Conservation (phyloP, 352 stramenopile genomes). For the Pythium dissimile region DNA sequence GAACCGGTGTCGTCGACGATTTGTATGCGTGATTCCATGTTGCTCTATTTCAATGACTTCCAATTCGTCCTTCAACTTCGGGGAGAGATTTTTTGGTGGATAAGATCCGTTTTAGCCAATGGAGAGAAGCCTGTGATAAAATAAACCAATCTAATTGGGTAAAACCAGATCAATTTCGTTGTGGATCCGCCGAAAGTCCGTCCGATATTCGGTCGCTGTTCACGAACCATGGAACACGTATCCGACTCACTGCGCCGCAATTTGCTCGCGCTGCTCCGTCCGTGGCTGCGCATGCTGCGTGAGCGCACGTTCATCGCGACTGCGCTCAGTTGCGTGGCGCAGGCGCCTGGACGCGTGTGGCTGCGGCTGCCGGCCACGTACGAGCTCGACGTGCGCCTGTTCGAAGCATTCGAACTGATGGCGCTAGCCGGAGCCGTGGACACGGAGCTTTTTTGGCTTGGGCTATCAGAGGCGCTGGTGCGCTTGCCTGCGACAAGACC, state of each 20-base stretch:
- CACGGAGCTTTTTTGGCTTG: background rate
- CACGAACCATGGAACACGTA: background rate
- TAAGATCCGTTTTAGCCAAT: too few relatives aligned
- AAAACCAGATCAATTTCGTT: background rate
- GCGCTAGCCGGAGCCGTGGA: conserved; percentile 4
- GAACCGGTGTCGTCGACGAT: too few relatives aligned
- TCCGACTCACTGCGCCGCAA: background rate
- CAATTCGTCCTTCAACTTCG: too few relatives aligned
- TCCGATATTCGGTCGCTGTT: background rate
- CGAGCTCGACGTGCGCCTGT: conserved; percentile 4
- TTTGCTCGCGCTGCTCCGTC: conserved; percentile 1
- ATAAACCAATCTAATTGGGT: background rate
- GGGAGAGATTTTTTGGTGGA: too few relatives aligned
- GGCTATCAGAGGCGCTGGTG: background rate
- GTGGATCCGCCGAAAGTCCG: background rate
- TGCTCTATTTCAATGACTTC: too few relatives aligned
- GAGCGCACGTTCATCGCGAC: conserved; percentile 5
- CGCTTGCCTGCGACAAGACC: background rate
- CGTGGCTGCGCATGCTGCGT: conserved; percentile 6
- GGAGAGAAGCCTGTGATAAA: too few relatives aligned
- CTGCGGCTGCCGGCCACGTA: conserved; percentile 1
- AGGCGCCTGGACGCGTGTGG: background rate
- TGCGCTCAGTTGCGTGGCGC: background rate
- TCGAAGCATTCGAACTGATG: conserved; percentile 12
- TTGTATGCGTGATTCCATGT: too few relatives aligned